Base-by-base conservation (phyloP, 176 grass and related monocot species). In the Carex littledalei region DNA sequence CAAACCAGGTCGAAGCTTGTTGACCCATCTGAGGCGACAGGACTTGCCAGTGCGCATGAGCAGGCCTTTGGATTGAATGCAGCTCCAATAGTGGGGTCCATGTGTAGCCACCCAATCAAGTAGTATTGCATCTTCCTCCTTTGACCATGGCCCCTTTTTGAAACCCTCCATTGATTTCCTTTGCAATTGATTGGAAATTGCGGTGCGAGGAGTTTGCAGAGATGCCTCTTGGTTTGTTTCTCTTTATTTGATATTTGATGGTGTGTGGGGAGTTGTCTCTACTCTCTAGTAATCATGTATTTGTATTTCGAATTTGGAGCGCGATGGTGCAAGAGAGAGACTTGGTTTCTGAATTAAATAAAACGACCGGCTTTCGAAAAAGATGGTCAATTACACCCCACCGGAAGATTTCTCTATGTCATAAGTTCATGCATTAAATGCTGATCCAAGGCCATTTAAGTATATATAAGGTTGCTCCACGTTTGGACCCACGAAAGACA, bases 91-190 rank as follows among this genome's bases (percentile, higher is more conserved):
- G 10, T 67, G 56, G 1, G 83, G 66, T 0, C 90, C 93, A 37
- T 87, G 22, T 22, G 78, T 79, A 45, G 24, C 17, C 65, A 92
- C 93, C 84, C 91, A 91, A 78, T 53, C 81, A 75, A 35, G 65
- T 74, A 94, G 72, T 79, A 92, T 85, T 72, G 55, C 84, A 65
- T 94, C 93, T 64, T 94, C 93, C 65, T 86, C 90, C 77, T 65
- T 29, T 37, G 78, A 68, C 93, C 90, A 94, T 7, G 84, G 58
- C 3, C 90, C 93, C 88, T 94, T 94, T 84, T 71, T 90, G 84
- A 86, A 86, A 50, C 69, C 14, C 78, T 59, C 78, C 78, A 80
- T 80, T 24, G 70, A 41, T 70, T 70, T 70, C 10, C n/a, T 50
- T 24, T 74, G n/a, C 41, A 14, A 50, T 5, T 2, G 70, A 52